phyloP scores from a whole-genome alignment of 108 stramenopile species.

The Fragilaria crotonensis region DNA sequence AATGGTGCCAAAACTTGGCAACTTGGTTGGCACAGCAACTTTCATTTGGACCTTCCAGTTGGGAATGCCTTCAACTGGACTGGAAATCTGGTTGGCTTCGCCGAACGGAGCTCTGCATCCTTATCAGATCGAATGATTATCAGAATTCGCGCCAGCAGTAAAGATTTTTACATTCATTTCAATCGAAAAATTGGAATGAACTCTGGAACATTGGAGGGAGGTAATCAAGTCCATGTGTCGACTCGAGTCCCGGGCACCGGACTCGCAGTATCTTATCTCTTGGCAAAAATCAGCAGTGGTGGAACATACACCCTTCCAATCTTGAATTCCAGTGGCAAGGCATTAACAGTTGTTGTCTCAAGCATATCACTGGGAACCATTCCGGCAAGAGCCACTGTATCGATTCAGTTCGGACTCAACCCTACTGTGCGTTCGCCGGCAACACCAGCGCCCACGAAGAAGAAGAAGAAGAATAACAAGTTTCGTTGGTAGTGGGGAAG shows the following conservation, averaged over 20 bases:
- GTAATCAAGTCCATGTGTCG: constrained; percentile 16
- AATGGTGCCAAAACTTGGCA: constrained; percentile 47
- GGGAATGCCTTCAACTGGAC: no score
- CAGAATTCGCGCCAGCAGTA: not conserved
- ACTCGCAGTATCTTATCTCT: constrained; percentile 7
- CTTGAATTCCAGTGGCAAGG: constrained; percentile 2
- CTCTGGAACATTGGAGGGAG: constrained; percentile 18
- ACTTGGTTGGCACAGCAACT: constrained; percentile 38
- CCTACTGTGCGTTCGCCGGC: no score
- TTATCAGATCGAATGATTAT: not conserved
- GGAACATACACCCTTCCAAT: constrained; percentile 4
- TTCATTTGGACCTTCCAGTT: not conserved
- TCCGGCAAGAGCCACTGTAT: no score
- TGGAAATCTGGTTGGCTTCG: not conserved
- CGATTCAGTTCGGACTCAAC: no score
- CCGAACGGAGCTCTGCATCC: not conserved
- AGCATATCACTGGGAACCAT: no score
- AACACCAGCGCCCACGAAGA: no score
- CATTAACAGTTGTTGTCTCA: no score
- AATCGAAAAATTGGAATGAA: constrained; percentile 19
- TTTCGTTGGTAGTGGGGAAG: no score
- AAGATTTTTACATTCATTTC: constrained; percentile 17
- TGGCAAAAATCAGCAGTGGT: constrained; percentile 7
- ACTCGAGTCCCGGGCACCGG: not conserved
- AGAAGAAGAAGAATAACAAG: no score